Evolutionary conservation across 805 yeast genomes (phyloP).

Genomic region (Phaffomyces opuntiae): DNA sequence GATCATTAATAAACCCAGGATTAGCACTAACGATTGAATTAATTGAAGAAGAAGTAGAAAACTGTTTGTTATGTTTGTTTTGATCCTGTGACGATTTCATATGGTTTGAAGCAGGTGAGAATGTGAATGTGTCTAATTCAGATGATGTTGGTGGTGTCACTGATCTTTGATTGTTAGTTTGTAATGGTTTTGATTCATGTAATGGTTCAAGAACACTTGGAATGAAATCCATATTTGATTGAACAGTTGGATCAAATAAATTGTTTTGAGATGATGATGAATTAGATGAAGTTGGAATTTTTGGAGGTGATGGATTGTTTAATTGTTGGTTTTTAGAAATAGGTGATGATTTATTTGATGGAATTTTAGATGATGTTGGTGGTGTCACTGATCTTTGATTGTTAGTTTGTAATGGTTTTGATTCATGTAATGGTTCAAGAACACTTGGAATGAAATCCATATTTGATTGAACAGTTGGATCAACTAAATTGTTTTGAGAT

Average conservation of each 20-base stretch:
- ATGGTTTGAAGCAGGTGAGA: neutral
- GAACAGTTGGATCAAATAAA: too few species aligned
- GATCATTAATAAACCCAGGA: conserved; percentile 6
- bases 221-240: conserved; percentile 1
- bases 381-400: conserved; percentile 1
- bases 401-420: conserved; percentile 2
- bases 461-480: neutral
- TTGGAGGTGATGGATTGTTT: neutral
- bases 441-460: conserved; percentile 4
- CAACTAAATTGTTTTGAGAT: neutral
- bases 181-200: conserved; percentile 7
- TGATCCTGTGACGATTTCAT: neutral
- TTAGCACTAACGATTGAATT: conserved; percentile 15
- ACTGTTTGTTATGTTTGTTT: conserved; percentile 6
- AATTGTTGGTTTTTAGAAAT: too few species aligned
- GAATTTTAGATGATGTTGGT: neutral
- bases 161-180: neutral
- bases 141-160: conserved; percentile 2
- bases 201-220: conserved; percentile 9
- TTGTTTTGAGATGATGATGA: neutral
- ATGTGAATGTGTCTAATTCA: neutral
- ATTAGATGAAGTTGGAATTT: neutral
- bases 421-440: conserved; percentile 9
- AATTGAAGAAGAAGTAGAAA: conserved; percentile 21
- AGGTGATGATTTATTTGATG: too few species aligned